These are phyloP conservation scores for Stentor coeruleus DNA, from an alignment of 73 alveolate species.

Conservation along the genomic window DNA sequence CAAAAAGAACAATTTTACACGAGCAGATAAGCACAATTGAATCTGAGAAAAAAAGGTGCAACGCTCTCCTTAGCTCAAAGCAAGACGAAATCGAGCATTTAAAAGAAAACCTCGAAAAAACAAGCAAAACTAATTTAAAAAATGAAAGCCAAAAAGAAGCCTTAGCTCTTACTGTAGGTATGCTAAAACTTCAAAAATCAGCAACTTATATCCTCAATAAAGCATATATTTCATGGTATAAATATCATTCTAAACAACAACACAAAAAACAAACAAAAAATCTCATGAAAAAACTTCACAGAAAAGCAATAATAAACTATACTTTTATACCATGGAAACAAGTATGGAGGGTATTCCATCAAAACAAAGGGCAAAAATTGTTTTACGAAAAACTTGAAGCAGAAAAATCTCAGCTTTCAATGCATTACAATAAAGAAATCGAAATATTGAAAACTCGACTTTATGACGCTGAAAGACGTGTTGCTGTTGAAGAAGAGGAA, in stretches of 20 bases:
- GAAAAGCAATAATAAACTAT: slow-evolving; percentile 8
- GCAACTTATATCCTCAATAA: slow-evolving; percentile 27
- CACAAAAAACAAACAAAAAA: slow-evolving; percentile 36
- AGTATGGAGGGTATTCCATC: slow-evolving; percentile 8
- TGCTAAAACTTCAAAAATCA: slow-evolving; percentile 48
- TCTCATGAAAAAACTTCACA: slow-evolving; percentile 30
- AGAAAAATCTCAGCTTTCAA: slow-evolving; percentile 49
- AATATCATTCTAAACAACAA: slow-evolving; percentile 36
- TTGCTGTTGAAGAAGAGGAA: slow-evolving; percentile 67
- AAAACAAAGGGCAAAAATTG: slow-evolving; percentile 24
- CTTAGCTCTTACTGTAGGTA: slow-evolving; percentile 53
- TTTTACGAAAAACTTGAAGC: slow-evolving; percentile 26
- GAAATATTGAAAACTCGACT: slow-evolving; percentile 78
- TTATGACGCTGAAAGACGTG: slow-evolving; percentile 65
- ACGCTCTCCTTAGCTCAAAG: slow-evolving; percentile 80
- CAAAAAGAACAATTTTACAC: slow-evolving; percentile 82
- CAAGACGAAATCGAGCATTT: slow-evolving; percentile 85
- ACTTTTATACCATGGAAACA: slow-evolving; percentile 29
- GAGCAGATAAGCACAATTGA: slow-evolving; percentile 87
- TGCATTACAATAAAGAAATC: slow-evolving; percentile 82
- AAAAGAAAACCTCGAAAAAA: slow-evolving; percentile 83
- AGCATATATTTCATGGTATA: slow-evolving; percentile 49
- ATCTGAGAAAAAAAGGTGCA: slow-evolving; percentile 87
- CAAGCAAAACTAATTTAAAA: slow-evolving; percentile 46
- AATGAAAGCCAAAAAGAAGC: slow-evolving; percentile 37